These are phyloP conservation scores for Chaetomium olivaceum DNA, from an alignment of 2,329 filamentous ascomycete species.

Conservation along the genomic window DNA sequence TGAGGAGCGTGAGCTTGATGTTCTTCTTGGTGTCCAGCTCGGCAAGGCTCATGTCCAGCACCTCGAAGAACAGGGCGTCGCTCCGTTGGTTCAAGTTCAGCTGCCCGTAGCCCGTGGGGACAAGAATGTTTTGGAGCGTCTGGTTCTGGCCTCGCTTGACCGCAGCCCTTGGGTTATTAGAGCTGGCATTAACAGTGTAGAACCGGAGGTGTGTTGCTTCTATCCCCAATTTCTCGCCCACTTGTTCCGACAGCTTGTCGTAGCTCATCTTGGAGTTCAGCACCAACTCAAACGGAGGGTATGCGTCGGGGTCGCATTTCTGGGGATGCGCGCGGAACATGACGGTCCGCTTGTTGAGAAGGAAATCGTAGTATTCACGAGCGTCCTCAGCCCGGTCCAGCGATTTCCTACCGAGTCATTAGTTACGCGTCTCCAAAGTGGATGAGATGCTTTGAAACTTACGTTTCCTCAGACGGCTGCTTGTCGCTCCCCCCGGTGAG, in stretches of 20 bases:
- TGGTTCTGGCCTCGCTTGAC: slow-evolving; percentile 72
- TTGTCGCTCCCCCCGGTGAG: slow-evolving; percentile 45
- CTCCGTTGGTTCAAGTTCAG: slow-evolving; percentile 68
- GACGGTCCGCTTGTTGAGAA: slow-evolving; percentile 79
- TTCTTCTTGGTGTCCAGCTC: slow-evolving; percentile 92
- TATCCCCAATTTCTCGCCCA: slow-evolving; percentile 73
- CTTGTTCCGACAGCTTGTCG: slow-evolving; percentile 80
- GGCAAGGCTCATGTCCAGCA: slow-evolving; percentile 89
- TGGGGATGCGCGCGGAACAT: slow-evolving; percentile 71
- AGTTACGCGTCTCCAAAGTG: slow-evolving; percentile 9
- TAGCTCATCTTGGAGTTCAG: slow-evolving; percentile 89
- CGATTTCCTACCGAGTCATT: slow-evolving; percentile 38
- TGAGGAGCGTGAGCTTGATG: slow-evolving; percentile 79
- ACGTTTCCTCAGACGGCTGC: slow-evolving; percentile 41
- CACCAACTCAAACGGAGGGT: slow-evolving; percentile 70
- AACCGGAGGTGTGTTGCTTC: slow-evolving; percentile 88
- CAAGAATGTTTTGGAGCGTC: slow-evolving; percentile 77
- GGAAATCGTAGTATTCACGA: slow-evolving; percentile 87
- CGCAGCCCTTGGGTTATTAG: slow-evolving; percentile 72
- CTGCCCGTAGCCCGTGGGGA: slow-evolving; percentile 70
- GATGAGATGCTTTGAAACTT: slow-evolving; percentile 16
- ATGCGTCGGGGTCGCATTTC: slow-evolving; percentile 56
- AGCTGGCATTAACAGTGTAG: slow-evolving; percentile 77
- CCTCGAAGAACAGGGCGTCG: slow-evolving; percentile 87
- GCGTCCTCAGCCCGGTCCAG: slow-evolving; percentile 68